phyloP scores from a whole-genome alignment of 306 rosid genomes.

The Cucurbita moschata region DNA sequence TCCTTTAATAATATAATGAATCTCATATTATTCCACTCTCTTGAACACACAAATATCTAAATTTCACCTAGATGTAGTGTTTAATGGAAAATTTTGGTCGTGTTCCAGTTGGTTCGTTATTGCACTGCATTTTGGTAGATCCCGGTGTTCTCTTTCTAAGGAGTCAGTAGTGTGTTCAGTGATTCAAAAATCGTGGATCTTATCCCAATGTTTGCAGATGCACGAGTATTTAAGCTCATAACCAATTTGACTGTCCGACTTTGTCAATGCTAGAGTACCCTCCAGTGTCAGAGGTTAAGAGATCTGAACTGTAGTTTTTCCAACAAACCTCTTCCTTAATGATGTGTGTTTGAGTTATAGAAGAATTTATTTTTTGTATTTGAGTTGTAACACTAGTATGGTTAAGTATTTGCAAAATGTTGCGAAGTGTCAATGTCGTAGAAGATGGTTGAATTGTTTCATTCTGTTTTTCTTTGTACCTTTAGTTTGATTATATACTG shows the following conservation, averaged over 20 bases:
- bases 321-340: not conserved
- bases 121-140: not conserved
- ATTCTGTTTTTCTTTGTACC: not conserved
- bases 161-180: not conserved
- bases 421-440: not conserved
- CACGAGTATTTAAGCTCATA: not conserved
- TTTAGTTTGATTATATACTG: not conserved
- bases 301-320: not conserved
- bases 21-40: not conserved
- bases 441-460: not conserved
- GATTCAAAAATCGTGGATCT: not conserved
- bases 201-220: not conserved
- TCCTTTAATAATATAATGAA: not conserved
- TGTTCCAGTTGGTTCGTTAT: not conserved
- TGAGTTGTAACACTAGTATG: not conserved
- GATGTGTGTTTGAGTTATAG: not conserved
- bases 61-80: not conserved
- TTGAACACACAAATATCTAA: not conserved
- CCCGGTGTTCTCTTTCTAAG: not conserved
- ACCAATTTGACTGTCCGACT: not conserved
- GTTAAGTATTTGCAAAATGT: not conserved
- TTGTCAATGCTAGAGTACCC: not conserved
- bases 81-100: not conserved
- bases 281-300: not conserved
- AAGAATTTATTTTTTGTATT: not conserved